A percentile compares a stretch with the other conserved stretches of the same genome.
Conservation (phyloP, 2,329 filamentous ascomycete genomes). For the Talaromyces marneffei region DNA sequence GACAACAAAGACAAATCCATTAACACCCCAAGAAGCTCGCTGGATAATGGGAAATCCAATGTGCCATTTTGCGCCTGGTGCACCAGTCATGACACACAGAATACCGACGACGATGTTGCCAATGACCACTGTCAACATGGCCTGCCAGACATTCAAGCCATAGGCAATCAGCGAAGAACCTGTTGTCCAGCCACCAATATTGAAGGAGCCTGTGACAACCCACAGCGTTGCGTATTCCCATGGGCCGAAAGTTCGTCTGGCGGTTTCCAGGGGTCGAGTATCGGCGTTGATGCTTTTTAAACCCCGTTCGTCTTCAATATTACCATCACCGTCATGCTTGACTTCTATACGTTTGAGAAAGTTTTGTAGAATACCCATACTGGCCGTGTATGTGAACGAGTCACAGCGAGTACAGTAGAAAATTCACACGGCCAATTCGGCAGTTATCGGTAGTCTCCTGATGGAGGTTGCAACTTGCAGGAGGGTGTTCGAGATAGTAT, state of each 20-base stretch:
- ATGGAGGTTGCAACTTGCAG: no score
- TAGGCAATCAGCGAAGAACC: constrained; percentile 1
- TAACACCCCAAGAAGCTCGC: constrained; percentile 1
- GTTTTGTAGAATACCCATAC: not conserved
- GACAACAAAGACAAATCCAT: not conserved
- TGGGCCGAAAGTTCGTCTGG: not conserved
- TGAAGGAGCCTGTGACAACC: not conserved
- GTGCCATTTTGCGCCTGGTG: constrained; percentile 1
- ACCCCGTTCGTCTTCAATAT: not conserved
- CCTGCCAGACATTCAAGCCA: constrained; percentile 5
- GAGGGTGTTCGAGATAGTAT: not conserved
- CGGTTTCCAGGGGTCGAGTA: not conserved
- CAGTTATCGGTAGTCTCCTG: not conserved
- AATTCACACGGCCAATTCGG: not conserved
- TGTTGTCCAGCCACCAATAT: constrained; percentile 7
- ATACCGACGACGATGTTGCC: constrained; percentile 5
- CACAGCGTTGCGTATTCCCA: not conserved
- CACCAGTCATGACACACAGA: not conserved
- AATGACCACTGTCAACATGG: not conserved
- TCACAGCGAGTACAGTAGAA: not conserved
- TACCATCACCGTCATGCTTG: not conserved
- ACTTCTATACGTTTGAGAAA: not conserved
- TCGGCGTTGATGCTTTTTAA: constrained; percentile 2
- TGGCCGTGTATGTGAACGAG: not conserved
- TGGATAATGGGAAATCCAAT: constrained; percentile 2